Evolutionary conservation across 352 stramenopile species (phyloP), one percentile per base, ranked within the genome.

Genomic region (Globisporangium irregulare): DNA sequence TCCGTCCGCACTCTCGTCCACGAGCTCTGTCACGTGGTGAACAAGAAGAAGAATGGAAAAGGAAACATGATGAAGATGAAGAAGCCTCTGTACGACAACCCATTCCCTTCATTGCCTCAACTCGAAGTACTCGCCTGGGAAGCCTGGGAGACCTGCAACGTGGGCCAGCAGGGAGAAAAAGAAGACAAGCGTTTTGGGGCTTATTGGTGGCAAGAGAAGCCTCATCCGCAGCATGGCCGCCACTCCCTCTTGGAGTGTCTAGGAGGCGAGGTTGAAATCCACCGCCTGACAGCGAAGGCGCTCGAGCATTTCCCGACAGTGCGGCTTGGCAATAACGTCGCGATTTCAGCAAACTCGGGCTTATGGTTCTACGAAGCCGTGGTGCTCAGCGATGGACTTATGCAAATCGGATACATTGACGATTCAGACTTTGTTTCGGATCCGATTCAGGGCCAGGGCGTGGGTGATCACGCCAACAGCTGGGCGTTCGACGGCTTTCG

Each of bases 351-450:
- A 18, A 81, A 78, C 34, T 84, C 76, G 1, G 90, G 89, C 0
- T 64, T 95, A 20, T 98, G 72, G 73, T 98, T 97, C 64, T 97
- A 98, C 68, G 93, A 98, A 78, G 93, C 95, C 3, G 72, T 77
- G 1, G 69, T 98, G 1, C 73, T 97, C 27, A 97, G 81, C 0
- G 93, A 94, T 62, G 94, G 95, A 9, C 76, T 98, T 0, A 96
- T 97, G 73, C 94, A 98, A 70, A 97, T 99, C 70, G 96, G 96
- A 2, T 99, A 96, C 83, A 81, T 97, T n/a, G 89, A 95, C 24
- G 89, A 95, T n/a, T 66, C 58, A 20, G 73, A 86, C 0, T 98
- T 98, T 72, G 62, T 76, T 8, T 76, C 86, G n/a, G 91, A 97
- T 65, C 72, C 90, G 4, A 63, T 92, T 7, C 79, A 93, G 73